These are phyloP conservation scores for Panus rudis DNA, from an alignment of 768 basidiomycete species.

Conservation along the genomic window DNA sequence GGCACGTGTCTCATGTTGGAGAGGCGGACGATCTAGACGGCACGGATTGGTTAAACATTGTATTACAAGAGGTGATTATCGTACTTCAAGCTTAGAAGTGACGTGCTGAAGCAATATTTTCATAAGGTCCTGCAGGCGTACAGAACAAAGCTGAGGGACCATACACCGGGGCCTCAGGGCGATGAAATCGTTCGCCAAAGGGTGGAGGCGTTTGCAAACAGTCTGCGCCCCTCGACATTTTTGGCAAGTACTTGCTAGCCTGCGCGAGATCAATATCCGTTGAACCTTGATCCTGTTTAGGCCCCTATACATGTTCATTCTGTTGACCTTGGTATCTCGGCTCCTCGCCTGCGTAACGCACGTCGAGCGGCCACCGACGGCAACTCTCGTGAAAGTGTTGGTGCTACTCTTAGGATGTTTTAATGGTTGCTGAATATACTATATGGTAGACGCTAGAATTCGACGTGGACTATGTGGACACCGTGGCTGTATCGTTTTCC, in stretches of 20 bases:
- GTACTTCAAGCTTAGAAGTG: not conserved
- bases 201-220: slow-evolving; percentile 79
- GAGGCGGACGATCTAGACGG: slow-evolving; percentile 50
- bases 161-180: slow-evolving; percentile 62
- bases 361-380: slow-evolving; percentile 35
- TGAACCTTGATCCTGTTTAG: slow-evolving; percentile 31
- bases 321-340: slow-evolving; percentile 74
- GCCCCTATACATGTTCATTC: slow-evolving; percentile 83
- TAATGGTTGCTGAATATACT: not conserved
- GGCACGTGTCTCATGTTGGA: slow-evolving; percentile 1
- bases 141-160: slow-evolving; percentile 68
- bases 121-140: slow-evolving; percentile 63
- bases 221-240: slow-evolving; percentile 60
- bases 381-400: slow-evolving; percentile 15
- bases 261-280: slow-evolving; percentile 1
- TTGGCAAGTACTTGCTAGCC: slow-evolving; percentile 39
- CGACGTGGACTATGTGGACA: slow-evolving; percentile 79
- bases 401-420: slow-evolving; percentile 1
- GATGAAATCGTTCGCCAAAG: slow-evolving; percentile 76
- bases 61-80: slow-evolving; percentile 67
- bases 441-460: slow-evolving; percentile 65
- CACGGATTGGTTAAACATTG: slow-evolving; percentile 85
- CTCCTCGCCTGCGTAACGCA: slow-evolving; percentile 72
- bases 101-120: not conserved
- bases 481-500: slow-evolving; percentile 73